phyloP scores from a whole-genome alignment of 1,139 yeast species.

The Kodamaea derodonti region DNA sequence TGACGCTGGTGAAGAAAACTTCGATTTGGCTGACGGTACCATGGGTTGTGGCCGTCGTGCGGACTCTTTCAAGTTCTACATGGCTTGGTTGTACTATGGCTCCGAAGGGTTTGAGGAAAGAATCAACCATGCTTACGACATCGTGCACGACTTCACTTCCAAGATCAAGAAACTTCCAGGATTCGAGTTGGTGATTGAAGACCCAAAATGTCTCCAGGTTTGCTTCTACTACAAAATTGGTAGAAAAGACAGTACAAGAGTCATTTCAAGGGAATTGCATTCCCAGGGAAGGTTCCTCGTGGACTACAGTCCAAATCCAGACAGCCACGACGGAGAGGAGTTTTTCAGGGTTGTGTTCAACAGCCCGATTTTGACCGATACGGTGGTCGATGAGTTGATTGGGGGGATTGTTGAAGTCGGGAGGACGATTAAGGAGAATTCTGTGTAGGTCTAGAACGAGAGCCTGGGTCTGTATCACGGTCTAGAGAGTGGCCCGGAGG shows the following conservation, averaged over 20 bases:
- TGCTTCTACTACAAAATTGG: slow-evolving; percentile 69
- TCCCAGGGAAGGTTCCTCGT: slow-evolving; percentile 62
- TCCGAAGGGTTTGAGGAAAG: slow-evolving; percentile 51
- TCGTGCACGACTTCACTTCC: slow-evolving; percentile 58
- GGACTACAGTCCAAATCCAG: slow-evolving; percentile 78
- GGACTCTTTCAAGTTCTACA: slow-evolving; percentile 73
- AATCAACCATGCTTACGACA: slow-evolving; percentile 67
- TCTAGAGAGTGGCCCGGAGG: not conserved
- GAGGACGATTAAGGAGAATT: slow-evolving; percentile 2
- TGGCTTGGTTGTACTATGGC: slow-evolving; percentile 84
- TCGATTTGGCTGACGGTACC: slow-evolving; percentile 84
- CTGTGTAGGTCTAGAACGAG: too few species aligned
- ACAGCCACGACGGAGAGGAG: slow-evolving; percentile 55
- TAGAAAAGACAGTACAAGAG: slow-evolving; percentile 42
- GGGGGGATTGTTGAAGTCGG: slow-evolving; percentile 29
- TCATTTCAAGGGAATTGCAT: slow-evolving; percentile 64
- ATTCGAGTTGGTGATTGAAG: slow-evolving; percentile 50
- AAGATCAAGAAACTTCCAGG: slow-evolving; percentile 30
- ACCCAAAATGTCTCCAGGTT: slow-evolving; percentile 80
- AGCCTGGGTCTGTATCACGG: too few species aligned
- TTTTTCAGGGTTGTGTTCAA: slow-evolving; percentile 84
- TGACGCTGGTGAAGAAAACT: slow-evolving; percentile 51
- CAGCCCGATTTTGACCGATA: slow-evolving; percentile 55
- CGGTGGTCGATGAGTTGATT: slow-evolving; percentile 37
- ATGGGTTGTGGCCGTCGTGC: slow-evolving; percentile 92